Conservation (phyloP, 371 early-diverging fungal species). For the Blastocladiella emersonii region DNA sequence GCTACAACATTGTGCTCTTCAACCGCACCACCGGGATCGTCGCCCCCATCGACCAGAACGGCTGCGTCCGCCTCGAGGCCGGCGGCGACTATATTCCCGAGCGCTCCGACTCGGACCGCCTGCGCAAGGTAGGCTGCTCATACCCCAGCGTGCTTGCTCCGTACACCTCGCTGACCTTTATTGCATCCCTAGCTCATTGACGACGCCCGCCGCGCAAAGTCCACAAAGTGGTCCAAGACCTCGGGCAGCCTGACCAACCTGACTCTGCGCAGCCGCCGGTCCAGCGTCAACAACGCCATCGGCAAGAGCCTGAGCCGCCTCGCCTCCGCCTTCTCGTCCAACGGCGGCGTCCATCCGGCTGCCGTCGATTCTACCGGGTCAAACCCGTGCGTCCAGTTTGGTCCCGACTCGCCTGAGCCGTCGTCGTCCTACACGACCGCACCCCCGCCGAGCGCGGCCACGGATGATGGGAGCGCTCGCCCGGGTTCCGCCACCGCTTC, state of each 20-base stretch:
- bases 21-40: neutral
- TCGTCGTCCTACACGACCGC: no score
- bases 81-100: neutral
- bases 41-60: neutral
- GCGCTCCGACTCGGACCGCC: neutral
- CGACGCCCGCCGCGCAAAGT: neutral
- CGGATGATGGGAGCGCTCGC: no score
- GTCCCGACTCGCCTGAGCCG: no score
- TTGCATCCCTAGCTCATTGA: neutral
- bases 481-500: no score
- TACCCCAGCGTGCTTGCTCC: no score
- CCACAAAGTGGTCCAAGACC: neutral
- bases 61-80: neutral
- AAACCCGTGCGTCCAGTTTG: no score
- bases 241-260: neutral
- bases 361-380: no score
- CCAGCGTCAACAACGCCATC: neutral
- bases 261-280: neutral
- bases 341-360: no score
- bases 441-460: no score
- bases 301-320: neutral
- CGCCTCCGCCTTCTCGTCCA: no score
- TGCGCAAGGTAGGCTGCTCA: neutral
- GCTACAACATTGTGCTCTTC: neutral
- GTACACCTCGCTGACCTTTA: no score